Evolutionary conservation across 768 basidiomycete genomes (phyloP), one percentile per base, ranked within the genome.

Genomic region (Tulasnella sp.): DNA sequence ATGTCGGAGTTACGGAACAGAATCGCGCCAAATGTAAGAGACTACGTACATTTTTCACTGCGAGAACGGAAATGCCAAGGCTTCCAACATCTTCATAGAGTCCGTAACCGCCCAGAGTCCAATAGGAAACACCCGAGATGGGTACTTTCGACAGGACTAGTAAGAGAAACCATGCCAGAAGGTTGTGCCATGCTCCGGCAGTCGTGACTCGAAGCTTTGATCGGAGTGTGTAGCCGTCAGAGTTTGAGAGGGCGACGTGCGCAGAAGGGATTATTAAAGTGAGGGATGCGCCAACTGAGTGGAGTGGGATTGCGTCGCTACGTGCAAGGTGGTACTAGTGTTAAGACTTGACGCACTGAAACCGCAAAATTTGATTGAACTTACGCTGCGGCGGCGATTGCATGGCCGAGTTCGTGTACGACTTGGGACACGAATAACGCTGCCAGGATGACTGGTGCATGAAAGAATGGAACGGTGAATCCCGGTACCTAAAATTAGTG

Each of bases 371-470:
- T 1, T 68, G 18, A 39, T 76, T 21, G 31, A 62, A 85, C 93
- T 83, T 84, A 95, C 93, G 92, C 83, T 27, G 94, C 92, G 18
- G 92, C 95, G 12, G 91, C 86, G 68, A 95, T 83, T 18, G 92
- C 93, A 84, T 97, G 95, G 8, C 95, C 95, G 0, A 89, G 84
- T 85, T 97, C 95, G 81, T 96, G 95, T 27, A 93, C 83, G n/a
- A 91, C 82, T 84, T 95, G 94, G 77, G 89, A 88, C 12, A 89
- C 34, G 71, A 91, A 87, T 21, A 96, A 87, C 0, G 92, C 88
- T 8, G 89, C 42, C 9, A 95, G 81, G 73, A 96, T 89, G 21
- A 91, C 81, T 6, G 92, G 92, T 0, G 94, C 83, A 83, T 96
- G 91, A 36, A 85, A 85, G n/a, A 94, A 82, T 1, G 95, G 95